Conservation (phyloP, 148 eudicot species). For the Amaranthus cruentus region DNA sequence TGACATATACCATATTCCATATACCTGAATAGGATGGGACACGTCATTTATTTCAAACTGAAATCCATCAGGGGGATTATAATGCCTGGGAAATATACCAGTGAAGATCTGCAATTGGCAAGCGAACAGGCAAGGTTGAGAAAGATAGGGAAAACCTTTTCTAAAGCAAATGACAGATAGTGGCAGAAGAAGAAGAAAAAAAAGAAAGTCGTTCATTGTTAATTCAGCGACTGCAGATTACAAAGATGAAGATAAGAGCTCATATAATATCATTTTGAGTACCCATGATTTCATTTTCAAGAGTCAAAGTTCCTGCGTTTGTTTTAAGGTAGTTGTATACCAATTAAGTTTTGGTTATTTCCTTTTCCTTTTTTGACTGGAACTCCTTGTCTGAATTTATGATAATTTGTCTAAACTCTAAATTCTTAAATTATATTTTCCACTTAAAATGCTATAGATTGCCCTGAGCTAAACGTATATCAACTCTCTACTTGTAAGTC, state of each 20-base stretch:
- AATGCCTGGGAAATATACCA: slow-evolving; percentile 61
- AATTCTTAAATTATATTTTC: no score
- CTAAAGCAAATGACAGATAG: background rate
- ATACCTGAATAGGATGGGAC: slow-evolving; percentile 67
- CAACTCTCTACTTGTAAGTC: background rate
- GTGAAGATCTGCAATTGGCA: slow-evolving; percentile 53
- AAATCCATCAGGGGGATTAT: slow-evolving; percentile 73
- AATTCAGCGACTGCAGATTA: background rate
- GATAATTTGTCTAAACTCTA: background rate
- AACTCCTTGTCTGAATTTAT: background rate
- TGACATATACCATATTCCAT: background rate
- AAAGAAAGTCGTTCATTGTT: background rate
- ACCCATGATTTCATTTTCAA: background rate
- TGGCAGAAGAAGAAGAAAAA: background rate
- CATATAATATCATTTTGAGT: background rate
- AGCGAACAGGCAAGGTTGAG: slow-evolving; percentile 7
- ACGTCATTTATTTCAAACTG: slow-evolving; percentile 65
- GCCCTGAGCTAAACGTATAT: background rate
- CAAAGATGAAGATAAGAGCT: background rate
- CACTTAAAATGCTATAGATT: no score
- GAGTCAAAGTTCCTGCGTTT: background rate
- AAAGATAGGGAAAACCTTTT: background rate
- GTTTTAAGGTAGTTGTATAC: background rate
- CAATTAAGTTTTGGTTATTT: background rate
- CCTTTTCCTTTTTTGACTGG: background rate